These are phyloP conservation scores for Radiomyces spectabilis DNA, from an alignment of 192 early-diverging fungal species.

Conservation along the genomic window DNA sequence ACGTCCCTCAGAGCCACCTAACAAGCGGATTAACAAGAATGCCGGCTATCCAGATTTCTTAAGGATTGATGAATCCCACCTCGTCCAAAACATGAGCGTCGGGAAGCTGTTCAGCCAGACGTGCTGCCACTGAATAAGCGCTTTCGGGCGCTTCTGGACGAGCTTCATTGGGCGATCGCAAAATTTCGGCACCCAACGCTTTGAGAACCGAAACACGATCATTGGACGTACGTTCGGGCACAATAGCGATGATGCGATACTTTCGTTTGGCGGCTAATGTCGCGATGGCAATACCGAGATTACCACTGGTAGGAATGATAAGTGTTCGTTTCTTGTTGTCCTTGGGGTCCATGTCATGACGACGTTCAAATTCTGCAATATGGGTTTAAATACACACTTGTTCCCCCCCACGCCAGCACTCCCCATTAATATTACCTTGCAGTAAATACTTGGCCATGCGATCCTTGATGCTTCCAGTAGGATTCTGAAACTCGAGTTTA, in stretches of 20 bases:
- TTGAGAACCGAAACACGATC: slow-evolving; percentile 64
- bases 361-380: not conserved
- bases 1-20: not conserved
- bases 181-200: slow-evolving; percentile 58
- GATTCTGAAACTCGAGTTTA: slow-evolving; percentile 72
- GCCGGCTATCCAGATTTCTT: no score
- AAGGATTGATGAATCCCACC: not conserved
- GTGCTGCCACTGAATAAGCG: slow-evolving; percentile 48
- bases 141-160: slow-evolving; percentile 60
- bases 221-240: slow-evolving; percentile 66
- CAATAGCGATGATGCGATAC: slow-evolving; percentile 43
- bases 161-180: slow-evolving; percentile 61
- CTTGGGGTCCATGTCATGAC: not conserved
- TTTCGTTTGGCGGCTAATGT: slow-evolving; percentile 37
- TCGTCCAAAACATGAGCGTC: slow-evolving; percentile 58
- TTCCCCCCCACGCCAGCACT: no score
- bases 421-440: slow-evolving; percentile 16
- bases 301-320: slow-evolving; percentile 64
- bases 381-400: no score
- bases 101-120: slow-evolving; percentile 39
- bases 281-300: slow-evolving; percentile 62
- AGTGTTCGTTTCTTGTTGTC: slow-evolving; percentile 33
- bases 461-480: slow-evolving; percentile 66
- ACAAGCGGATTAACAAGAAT: no score
- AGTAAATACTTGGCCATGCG: slow-evolving; percentile 55